Evolutionary conservation across 441 rosid species (phyloP), one percentile per base, ranked within the genome.

Genomic region (Mallotus japonicus): DNA sequence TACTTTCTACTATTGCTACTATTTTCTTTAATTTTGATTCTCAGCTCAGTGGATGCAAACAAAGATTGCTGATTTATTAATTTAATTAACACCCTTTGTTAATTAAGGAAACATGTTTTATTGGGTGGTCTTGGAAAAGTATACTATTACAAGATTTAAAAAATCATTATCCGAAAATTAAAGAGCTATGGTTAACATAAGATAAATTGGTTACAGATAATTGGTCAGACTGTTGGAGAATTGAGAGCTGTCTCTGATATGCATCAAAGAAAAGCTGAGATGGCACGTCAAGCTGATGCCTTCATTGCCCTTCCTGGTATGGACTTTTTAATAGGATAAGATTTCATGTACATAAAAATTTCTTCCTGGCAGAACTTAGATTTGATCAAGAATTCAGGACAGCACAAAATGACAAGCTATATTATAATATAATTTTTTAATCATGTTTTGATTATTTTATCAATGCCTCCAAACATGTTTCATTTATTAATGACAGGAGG

Each of bases 191-290:
- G 10, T 2, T 64, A 60, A 14, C 67, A 47, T 28, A 53, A n/a
- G 15, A 73, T 34, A 9, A 14, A 75, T 32, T 74, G 49, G 59
- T 20, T 73, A 76, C 84, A 95, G 99, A 84, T 95, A 77, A 91
- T 96, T 49, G 98, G 98, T 70, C 89, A 85, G 76, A 87, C 99
- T 12, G 99, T 92, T 42, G 99, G 99, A 70, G 99, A 95, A 82
- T 96, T 92, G 56, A 92, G 87, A 86, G 91, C 97, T 40, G 99
- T 95, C 22, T 89, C 98, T 68, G 92, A 85, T 81, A 92, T 95
- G 98, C 99, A 95, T 82, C 93, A 95, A 82, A 88, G 99, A 79
- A 95, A 95, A 79, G 98, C 97, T 61, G 97, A 91, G 76, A 92
- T 95, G 98, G 95, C 95, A 68, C 89, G 87, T 80, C 93, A 89